Evolutionary conservation across 192 early-diverging fungal genomes (phyloP).

Genomic region (Obelidium mucronatum): DNA sequence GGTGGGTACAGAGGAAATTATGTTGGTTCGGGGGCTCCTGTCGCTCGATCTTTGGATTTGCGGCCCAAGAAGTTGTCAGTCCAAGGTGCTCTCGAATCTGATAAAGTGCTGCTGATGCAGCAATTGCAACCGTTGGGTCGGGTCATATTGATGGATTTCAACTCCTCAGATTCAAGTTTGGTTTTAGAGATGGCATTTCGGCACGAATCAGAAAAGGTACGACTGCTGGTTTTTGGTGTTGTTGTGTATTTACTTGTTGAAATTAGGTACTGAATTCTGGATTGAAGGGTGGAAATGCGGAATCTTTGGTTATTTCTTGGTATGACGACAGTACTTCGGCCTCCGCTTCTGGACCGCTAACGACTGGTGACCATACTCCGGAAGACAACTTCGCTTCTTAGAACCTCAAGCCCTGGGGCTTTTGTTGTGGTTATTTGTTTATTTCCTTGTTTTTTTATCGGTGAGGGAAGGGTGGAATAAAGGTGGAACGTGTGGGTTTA

Average conservation of each 20-base stretch:
- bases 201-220: conserved; percentile 65
- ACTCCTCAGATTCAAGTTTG: conserved; percentile 49
- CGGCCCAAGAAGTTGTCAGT: conserved; percentile 73
- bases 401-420: no score
- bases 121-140: conserved; percentile 70
- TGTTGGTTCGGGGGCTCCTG: conserved; percentile 43
- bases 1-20: conserved; percentile 59
- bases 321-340: conserved; percentile 2
- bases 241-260: no score
- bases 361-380: neutral
- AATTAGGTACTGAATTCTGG: neutral
- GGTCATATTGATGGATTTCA: conserved; percentile 51
- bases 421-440: no score
- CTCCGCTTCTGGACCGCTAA: neutral
- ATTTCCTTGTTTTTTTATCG: no score
- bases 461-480: no score
- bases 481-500: no score
- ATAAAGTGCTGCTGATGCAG: conserved; percentile 54
- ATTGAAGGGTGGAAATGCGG: conserved; percentile 20
- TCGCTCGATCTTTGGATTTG: conserved; percentile 72
- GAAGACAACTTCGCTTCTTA: neutral
- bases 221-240: conserved; percentile 3
- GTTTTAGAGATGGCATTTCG: conserved; percentile 63
- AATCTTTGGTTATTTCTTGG: neutral
- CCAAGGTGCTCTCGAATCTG: conserved; percentile 55